Percentiles rank a stretch among this genome's conserved stretches.
Conservation (phyloP, 1,284 basidiomycete genomes). For the Pyrrhoderma noxium region DNA sequence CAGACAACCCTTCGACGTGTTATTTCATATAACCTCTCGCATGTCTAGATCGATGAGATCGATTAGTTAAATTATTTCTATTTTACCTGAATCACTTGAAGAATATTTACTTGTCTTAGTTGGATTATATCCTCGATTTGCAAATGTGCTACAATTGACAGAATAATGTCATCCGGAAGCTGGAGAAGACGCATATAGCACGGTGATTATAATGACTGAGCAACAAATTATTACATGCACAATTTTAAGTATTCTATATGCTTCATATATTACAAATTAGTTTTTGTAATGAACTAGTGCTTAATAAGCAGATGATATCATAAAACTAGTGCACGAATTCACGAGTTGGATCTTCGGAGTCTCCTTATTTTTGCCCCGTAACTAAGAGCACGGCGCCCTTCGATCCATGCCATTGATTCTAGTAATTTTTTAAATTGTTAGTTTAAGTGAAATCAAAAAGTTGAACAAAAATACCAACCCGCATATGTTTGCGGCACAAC, state of each 20-base stretch:
- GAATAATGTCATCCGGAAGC: constrained; percentile 14
- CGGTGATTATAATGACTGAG: no score
- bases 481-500: constrained; percentile 68
- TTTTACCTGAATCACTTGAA: constrained; percentile 32
- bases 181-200: neutral
- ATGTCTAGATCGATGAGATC: constrained; percentile 34
- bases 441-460: neutral
- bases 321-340: no score
- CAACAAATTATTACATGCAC: no score
- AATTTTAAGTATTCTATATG: no score
- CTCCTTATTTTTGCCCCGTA: constrained; percentile 51
- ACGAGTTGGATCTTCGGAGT: constrained; percentile 21
- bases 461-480: constrained; percentile 34
- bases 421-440: constrained; percentile 19
- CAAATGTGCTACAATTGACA: constrained; percentile 7
- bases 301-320: no score
- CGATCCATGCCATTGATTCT: constrained; percentile 81
- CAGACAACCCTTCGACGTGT: constrained; percentile 45
- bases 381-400: constrained; percentile 63
- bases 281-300: no score
- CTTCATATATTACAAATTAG: no score
- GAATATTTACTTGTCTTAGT: no score
- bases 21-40: constrained; percentile 35
- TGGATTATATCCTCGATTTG: constrained; percentile 35
- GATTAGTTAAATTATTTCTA: neutral